phyloP scores from a whole-genome alignment of 148 eudicot genomes.

The Chenopodium quinoa region DNA sequence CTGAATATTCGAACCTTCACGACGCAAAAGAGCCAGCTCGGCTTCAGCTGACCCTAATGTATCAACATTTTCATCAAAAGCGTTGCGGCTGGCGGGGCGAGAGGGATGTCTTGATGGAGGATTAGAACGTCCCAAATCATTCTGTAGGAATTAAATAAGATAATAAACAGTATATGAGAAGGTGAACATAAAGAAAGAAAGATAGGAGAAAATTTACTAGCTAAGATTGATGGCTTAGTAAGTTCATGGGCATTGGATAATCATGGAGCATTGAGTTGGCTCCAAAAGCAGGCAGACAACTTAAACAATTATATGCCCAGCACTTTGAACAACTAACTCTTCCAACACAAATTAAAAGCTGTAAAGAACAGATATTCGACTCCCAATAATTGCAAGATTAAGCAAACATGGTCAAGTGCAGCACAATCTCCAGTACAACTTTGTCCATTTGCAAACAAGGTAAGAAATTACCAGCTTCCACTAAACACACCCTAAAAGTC shows the following conservation, averaged over 20 bases:
- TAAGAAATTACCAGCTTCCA: not conserved
- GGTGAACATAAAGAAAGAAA: not conserved
- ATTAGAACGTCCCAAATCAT: constrained; percentile 61
- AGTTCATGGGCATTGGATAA: not conserved
- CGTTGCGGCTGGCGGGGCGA: constrained; percentile 86
- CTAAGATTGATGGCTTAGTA: not conserved
- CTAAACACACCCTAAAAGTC: not conserved
- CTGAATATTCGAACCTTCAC: constrained; percentile 41
- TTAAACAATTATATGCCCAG: not conserved
- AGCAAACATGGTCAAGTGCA: not conserved
- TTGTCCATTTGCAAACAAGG: not conserved
- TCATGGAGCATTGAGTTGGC: not conserved
- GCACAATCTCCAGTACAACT: not conserved
- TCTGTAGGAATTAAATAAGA: constrained; percentile 40
- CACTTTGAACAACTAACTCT: not conserved
- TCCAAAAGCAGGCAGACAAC: not conserved
- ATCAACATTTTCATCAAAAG: constrained; percentile 64
- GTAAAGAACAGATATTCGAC: not conserved
- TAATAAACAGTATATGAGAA: not conserved
- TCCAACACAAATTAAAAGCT: not conserved
- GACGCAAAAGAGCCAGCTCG: constrained; percentile 59
- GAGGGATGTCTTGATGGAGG: constrained; percentile 79
- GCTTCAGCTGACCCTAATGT: constrained; percentile 53
- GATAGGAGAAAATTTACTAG: not conserved
- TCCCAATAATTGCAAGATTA: not conserved